These are phyloP conservation scores for Pseudonectria buxi DNA, from an alignment of 2,329 filamentous ascomycete species.

Conservation along the genomic window DNA sequence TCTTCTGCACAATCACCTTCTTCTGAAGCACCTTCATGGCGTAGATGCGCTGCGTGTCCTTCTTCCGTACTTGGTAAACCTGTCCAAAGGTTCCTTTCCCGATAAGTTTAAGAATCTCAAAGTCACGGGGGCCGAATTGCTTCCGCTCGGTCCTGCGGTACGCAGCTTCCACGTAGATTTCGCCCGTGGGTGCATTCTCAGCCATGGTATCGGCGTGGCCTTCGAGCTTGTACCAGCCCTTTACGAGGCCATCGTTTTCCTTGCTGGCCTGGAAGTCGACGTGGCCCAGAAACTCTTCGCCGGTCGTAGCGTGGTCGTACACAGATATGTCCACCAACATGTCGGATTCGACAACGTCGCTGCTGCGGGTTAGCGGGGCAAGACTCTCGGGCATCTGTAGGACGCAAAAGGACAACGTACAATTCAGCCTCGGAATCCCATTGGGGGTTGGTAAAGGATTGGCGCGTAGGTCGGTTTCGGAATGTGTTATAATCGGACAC, in stretches of 20 bases:
- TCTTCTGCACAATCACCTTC: slow-evolving; percentile 99
- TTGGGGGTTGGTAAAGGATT: slow-evolving; percentile 70
- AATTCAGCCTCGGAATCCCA: slow-evolving; percentile 96
- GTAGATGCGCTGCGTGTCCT: slow-evolving; percentile 91
- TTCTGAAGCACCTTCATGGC: slow-evolving; percentile 99
- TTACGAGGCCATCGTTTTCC: slow-evolving; percentile 63
- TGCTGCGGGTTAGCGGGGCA: slow-evolving; percentile 31
- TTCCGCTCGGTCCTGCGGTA: slow-evolving; percentile 86
- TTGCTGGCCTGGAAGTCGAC: slow-evolving; percentile 67
- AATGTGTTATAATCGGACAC: slow-evolving; percentile 58
- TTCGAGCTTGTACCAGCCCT: slow-evolving; percentile 79
- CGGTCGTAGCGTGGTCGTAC: slow-evolving; percentile 72
- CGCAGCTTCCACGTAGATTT: slow-evolving; percentile 78
- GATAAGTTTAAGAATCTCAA: slow-evolving; percentile 91
- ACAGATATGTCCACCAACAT: slow-evolving; percentile 89
- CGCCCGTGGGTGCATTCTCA: slow-evolving; percentile 73
- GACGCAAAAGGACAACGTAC: slow-evolving; percentile 46
- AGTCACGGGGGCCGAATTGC: slow-evolving; percentile 90
- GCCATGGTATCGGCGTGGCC: slow-evolving; percentile 64
- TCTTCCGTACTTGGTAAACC: slow-evolving; percentile 97
- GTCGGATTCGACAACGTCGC: slow-evolving; percentile 88
- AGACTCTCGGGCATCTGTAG: background rate
- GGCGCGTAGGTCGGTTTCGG: slow-evolving; percentile 49
- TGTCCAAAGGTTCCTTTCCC: slow-evolving; percentile 98
- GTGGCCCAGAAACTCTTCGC: slow-evolving; percentile 88